phyloP scores from a whole-genome alignment of 495 filamentous ascomycete species.

The Astrocystis sublimbata region DNA sequence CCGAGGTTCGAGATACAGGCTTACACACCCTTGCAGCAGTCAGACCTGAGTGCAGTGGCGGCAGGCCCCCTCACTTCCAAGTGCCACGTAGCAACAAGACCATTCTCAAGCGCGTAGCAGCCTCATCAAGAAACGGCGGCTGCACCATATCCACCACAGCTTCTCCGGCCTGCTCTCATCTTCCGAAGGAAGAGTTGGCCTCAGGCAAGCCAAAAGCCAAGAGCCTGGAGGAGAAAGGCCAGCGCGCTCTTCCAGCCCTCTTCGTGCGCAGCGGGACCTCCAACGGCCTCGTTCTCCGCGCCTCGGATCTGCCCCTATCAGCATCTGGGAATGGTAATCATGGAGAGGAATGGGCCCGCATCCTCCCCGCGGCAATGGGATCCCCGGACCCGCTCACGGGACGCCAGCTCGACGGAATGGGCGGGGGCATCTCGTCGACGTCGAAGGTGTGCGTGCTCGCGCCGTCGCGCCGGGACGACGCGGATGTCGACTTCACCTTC shows the following conservation, averaged over 20 bases:
- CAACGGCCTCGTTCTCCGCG: constrained; percentile 63
- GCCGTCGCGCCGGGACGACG: constrained; percentile 48
- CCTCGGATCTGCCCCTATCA: constrained; percentile 49
- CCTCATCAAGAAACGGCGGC: not conserved
- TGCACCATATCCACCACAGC: not conserved
- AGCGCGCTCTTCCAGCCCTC: constrained; percentile 54
- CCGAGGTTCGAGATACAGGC: not conserved
- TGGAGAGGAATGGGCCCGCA: constrained; percentile 46
- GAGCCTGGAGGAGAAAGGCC: not conserved
- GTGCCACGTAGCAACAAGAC: not conserved
- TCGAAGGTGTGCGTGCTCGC: constrained; percentile 71
- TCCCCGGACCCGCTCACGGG: constrained; percentile 64
- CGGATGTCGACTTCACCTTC: constrained; percentile 74
- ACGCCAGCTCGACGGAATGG: constrained; percentile 71
- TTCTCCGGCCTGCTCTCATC: no score
- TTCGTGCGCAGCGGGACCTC: constrained; percentile 77
- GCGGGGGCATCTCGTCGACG: constrained; percentile 67
- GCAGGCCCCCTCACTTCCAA: not conserved
- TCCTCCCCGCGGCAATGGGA: constrained; percentile 66
- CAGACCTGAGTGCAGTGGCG: not conserved
- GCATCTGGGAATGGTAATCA: no score
- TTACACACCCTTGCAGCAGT: not conserved
- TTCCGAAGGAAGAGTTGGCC: no score
- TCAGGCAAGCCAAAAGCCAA: no score
- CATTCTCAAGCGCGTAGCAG: not conserved